Evolutionary conservation across 305 asterid species (phyloP), one percentile per base, ranked within the genome.

Genomic region (Salvia sclarea): DNA sequence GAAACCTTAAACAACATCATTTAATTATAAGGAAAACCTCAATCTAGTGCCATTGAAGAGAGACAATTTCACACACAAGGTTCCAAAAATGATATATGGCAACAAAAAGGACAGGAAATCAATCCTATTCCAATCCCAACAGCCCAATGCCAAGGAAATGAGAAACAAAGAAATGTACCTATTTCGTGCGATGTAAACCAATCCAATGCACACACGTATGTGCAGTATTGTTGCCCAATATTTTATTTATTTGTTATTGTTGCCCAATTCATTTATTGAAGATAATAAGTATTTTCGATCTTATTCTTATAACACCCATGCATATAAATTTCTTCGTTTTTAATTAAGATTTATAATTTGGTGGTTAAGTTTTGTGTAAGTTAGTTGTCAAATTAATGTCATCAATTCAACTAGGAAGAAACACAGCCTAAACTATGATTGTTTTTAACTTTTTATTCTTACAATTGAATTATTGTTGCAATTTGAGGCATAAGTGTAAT

Each of bases 111-210:
- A 48, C 74, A 63, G 63, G 48, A 63, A 54, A 48, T 37, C 43
- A 12, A 5, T 64, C 43, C 72, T 21, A 53, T 48, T 63, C 37
- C 49, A 31, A 49, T 63, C 40, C 50, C 24, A 64, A 70, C 68
- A 20, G 57, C 54, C 52, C 73, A 50, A 40, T 61, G 67, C 61
- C 55, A 52, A 60, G 56, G 30, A 77, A 72, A 68, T 47, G 11
- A 56, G 60, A 31, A 37, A 37, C 43, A 37, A 64, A 70, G n/a
- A 64, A 65, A 58, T 67, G 74, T 55, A 70, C 71, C 77, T 66
- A 61, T 66, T 64, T 60, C 66, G 75, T 66, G 50, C 59, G 72
- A 66, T 48, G 70, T 66, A 53, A 45, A 16, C 52, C 10, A 20
- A 55, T 17, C 14, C 1, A 40, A 20, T 74, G 71, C 63, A 71